These are phyloP conservation scores for Pseudocercospora crystallina DNA, from an alignment of 2,329 filamentous ascomycete species.

Conservation along the genomic window DNA sequence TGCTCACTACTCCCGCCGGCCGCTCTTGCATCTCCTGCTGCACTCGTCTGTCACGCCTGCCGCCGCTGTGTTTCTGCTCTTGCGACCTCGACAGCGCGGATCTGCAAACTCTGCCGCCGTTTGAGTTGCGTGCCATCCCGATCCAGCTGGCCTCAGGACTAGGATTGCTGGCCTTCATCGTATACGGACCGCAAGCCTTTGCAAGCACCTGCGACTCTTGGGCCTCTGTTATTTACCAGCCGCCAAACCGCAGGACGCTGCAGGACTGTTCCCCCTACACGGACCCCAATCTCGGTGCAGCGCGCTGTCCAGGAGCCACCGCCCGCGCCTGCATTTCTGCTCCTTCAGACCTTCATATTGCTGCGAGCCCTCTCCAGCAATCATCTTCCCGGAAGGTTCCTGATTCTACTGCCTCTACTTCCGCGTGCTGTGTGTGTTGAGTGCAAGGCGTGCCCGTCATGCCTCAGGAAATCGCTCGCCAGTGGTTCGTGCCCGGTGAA, in stretches of 20 bases:
- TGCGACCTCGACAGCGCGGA: slow-evolving; percentile 6
- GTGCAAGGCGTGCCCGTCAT: slow-evolving; percentile 22
- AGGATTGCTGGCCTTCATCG: slow-evolving; percentile 18
- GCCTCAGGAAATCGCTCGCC: slow-evolving; percentile 39
- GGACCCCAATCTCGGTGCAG: slow-evolving; percentile 4
- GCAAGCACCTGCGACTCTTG: slow-evolving; percentile 16
- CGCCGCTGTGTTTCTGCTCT: neutral
- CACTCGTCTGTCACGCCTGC: slow-evolving; percentile 1
- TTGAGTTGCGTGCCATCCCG: slow-evolving; percentile 15
- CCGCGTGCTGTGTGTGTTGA: neutral
- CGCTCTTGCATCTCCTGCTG: slow-evolving; percentile 1
- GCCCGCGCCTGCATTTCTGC: neutral
- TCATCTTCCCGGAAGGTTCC: too few relatives aligned
- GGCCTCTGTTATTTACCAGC: slow-evolving; percentile 14
- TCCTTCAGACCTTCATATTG: too few relatives aligned
- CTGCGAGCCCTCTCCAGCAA: too few relatives aligned
- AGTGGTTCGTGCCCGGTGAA: slow-evolving; percentile 52
- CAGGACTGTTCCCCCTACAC: neutral
- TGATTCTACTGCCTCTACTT: neutral
- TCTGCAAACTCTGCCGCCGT: slow-evolving; percentile 17
- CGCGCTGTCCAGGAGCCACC: slow-evolving; percentile 1
- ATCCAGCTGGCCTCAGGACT: slow-evolving; percentile 12
- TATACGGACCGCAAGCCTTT: slow-evolving; percentile 10
- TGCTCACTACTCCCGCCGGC: neutral
- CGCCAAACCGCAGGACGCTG: slow-evolving; percentile 6